Evolutionary conservation across 1,139 yeast species (phyloP), one percentile per base, ranked within the genome.

Genomic region (Diutina siamensis): DNA sequence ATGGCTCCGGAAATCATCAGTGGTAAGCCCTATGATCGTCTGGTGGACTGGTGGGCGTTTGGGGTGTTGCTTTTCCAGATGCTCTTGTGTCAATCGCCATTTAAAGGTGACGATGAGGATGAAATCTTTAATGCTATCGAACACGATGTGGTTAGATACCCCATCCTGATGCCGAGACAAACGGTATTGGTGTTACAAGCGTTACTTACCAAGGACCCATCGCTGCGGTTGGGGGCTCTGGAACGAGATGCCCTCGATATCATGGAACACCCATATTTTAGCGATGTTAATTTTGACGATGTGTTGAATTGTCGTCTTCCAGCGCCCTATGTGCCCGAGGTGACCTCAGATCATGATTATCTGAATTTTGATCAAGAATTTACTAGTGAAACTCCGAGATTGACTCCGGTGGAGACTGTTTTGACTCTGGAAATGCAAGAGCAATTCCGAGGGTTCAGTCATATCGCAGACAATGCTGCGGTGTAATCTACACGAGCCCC

Each of bases 11-110:
- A 92, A 64, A 89, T 92, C 55, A 73, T 94, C 57, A 80, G 86
- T 48, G 97, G 94, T 47, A 95, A 88, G 62, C 83, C 82, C 50
- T 92, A 92, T 58, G 94, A 88, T 45, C 78, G 95, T 55, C 84
- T 94, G 44, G 98, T 92, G 46, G 99, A 92, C 64, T 94, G 98
- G 98, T 92, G 98, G 98, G 97, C 98, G 0, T 87, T 89, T 70
- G 99, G 99, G 46, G 97, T 94, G 33, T 71, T 92, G 52, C 70
- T 94, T 51, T 92, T 89, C 65, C 98, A 92, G 64, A 92, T 92
- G 99, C 72, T 92, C 49, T 72, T 92, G 50, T 94, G 97, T 46
- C 95, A 92, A 64, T 86, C 97, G 3, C 99, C 99, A 41, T 92
- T 92, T 67, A 83, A 94, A 54, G 98, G 99, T 52, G 97, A 89